Evolutionary conservation across 306 rosid species (phyloP).

Genomic region (Adenanthera pavonina): DNA sequence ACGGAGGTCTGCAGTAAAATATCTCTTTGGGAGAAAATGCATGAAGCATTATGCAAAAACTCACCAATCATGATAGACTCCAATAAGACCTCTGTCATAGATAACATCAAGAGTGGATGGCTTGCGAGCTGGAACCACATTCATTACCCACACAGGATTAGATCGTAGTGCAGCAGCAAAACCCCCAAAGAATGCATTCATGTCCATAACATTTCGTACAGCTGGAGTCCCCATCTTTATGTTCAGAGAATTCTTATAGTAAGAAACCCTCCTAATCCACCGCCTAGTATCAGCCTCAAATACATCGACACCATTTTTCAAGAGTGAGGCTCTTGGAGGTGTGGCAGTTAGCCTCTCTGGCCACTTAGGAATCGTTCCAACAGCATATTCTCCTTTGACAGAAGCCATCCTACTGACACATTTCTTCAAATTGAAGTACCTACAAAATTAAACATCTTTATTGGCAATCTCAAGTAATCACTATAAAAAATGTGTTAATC

Average conservation of each 20-base stretch:
- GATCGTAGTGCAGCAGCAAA: slow-evolving; percentile 88
- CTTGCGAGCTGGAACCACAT: slow-evolving; percentile 84
- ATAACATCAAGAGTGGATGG: slow-evolving; percentile 72
- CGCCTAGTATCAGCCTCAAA: slow-evolving; percentile 81
- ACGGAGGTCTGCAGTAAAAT: neutral
- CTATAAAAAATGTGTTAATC: neutral
- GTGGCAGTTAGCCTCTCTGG: slow-evolving; percentile 74
- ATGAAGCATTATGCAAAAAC: slow-evolving; percentile 37
- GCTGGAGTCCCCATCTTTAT: slow-evolving; percentile 81
- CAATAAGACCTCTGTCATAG: slow-evolving; percentile 89
- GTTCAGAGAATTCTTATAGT: slow-evolving; percentile 73
- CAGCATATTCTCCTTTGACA: slow-evolving; percentile 71
- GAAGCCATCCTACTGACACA: slow-evolving; percentile 75
- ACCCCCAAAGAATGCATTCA: slow-evolving; percentile 96
- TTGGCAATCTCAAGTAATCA: slow-evolving; percentile 26
- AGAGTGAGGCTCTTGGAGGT: slow-evolving; percentile 65
- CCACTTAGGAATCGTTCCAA: slow-evolving; percentile 88
- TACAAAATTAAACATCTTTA: slow-evolving; percentile 48
- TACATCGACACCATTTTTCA: slow-evolving; percentile 74
- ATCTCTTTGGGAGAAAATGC: slow-evolving; percentile 17
- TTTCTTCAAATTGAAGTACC: slow-evolving; percentile 86
- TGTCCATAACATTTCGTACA: slow-evolving; percentile 90
- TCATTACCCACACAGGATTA: slow-evolving; percentile 97
- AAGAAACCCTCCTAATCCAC: slow-evolving; percentile 75
- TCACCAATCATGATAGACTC: slow-evolving; percentile 95